Base-by-base conservation (phyloP, 441 rosid species). In the Pelargonium fulgidum region DNA sequence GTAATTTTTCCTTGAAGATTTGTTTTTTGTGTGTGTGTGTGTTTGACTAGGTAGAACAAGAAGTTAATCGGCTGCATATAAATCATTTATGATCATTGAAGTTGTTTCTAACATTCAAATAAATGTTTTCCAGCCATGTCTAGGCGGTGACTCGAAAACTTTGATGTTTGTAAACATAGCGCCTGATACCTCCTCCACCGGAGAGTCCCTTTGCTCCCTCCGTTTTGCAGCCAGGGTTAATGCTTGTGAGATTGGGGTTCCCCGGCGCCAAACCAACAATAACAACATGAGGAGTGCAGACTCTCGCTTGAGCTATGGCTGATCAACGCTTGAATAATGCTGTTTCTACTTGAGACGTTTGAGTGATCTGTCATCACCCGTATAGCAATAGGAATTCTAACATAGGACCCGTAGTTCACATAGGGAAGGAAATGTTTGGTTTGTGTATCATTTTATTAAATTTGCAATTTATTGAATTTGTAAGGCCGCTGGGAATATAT, bases 381-480 rank as follows among this genome's bases (percentile, higher is more conserved):
- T 14, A 54, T 54, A 75, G 56, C 72, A 74, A 73, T 59, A 69
- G 79, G 65, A 75, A 80, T 79, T 68, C 84, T 87, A 85, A 85
- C 86, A 72, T 14, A 67, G 73, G 71, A 78, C 76, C 74, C 70
- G 76, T 77, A 79, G 67, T 79, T 63, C 84, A 88, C 83, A 85
- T 74, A 83, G 85, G 47, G 71, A 72, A 73, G 73, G 69, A 59
- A 50, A 33, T 44, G 22, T 64, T 73, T 69, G 44, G 65, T 65
- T 65, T 69, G 73, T 68, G 59, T 17, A 69, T 70, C 70, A 44
- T 69, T 26, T 24, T 33, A 59, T 7, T 64, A 3, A 47, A 62
- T 62, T 64, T 39, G 50, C 26, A 7, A 33, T 29, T 61, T 62
- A 66, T 22, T 61, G 45, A 58, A 64, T 63, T 70, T 69, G 70